These are phyloP conservation scores for Nannizziopsis arthrosporioides DNA, from an alignment of 2,329 filamentous ascomycete species.

Conservation along the genomic window DNA sequence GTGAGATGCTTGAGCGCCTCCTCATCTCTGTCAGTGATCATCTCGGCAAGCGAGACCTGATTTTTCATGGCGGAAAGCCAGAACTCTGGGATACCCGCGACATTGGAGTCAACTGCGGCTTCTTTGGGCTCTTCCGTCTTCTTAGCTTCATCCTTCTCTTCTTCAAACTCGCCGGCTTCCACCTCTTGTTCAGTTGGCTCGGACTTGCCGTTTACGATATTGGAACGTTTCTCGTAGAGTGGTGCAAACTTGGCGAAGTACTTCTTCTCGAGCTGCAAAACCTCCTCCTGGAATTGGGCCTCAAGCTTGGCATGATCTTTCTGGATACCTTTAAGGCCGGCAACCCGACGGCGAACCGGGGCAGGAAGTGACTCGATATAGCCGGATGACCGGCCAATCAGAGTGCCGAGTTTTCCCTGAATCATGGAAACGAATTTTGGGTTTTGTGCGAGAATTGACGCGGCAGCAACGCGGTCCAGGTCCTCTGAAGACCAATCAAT, in stretches of 20 bases:
- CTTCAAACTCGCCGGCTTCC: slow-evolving; percentile 69
- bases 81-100: slow-evolving; percentile 91
- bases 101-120: slow-evolving; percentile 34
- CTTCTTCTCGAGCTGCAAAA: slow-evolving; percentile 96
- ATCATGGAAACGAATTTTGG: slow-evolving; percentile 94
- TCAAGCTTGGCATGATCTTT: slow-evolving; percentile 98
- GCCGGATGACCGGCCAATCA: slow-evolving; percentile 89
- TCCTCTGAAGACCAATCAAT: slow-evolving; percentile 53
- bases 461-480: slow-evolving; percentile 72
- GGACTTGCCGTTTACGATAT: slow-evolving; percentile 74
- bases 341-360: slow-evolving; percentile 81
- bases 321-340: slow-evolving; percentile 93
- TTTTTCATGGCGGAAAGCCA: slow-evolving; percentile 99
- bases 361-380: slow-evolving; percentile 93
- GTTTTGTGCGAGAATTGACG: slow-evolving; percentile 90
- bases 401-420: slow-evolving; percentile 83
- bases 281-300: slow-evolving; percentile 96
- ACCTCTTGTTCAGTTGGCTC: slow-evolving; percentile 86
- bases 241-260: slow-evolving; percentile 98
- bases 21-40: slow-evolving; percentile 97
- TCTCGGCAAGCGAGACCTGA: slow-evolving; percentile 89
- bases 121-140: slow-evolving; percentile 45
- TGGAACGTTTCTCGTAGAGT: slow-evolving; percentile 86
- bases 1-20: slow-evolving; percentile 76
- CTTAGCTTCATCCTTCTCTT: slow-evolving; percentile 52